Evolutionary conservation across 352 stramenopile genomes (phyloP).

Genomic region (Phytophthora lateralis): DNA sequence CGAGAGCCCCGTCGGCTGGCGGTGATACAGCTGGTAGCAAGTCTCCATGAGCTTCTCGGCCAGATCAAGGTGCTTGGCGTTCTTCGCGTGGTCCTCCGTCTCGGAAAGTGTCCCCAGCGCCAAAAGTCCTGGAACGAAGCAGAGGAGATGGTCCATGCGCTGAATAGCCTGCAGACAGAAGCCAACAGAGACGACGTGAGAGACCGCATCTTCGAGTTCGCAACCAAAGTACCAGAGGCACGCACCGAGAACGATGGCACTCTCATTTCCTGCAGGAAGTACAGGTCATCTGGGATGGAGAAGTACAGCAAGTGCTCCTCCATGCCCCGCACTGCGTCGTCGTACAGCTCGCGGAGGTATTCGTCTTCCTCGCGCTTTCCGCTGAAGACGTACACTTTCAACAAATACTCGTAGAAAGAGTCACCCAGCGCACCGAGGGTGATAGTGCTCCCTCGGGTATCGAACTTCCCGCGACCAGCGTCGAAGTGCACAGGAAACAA

Average conservation of each 20-base stretch:
- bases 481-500: conserved; percentile 91
- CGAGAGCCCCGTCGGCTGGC: conserved; percentile 91
- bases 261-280: conserved; percentile 67
- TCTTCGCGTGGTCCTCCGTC: conserved; percentile 64
- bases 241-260: conserved; percentile 54
- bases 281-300: conserved; percentile 62
- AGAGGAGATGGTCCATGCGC: conserved; percentile 97
- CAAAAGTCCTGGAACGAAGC: conserved; percentile 94
- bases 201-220: not conserved
- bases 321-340: conserved; percentile 93
- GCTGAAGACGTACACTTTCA: conserved; percentile 98
- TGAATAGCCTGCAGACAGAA: conserved; percentile 34
- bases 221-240: conserved; percentile 6
- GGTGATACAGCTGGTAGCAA: conserved; percentile 95
- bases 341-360: conserved; percentile 91
- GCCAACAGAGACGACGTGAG: conserved; percentile 10
- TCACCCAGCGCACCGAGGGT: conserved; percentile 94
- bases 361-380: conserved; percentile 71
- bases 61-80: conserved; percentile 82
- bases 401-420: conserved; percentile 98
- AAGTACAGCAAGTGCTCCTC: conserved; percentile 90
- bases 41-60: conserved; percentile 93
- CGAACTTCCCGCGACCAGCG: conserved; percentile 33
- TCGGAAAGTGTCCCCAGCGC: conserved; percentile 91
- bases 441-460: conserved; percentile 25